These are phyloP conservation scores for Epichloe sp. DNA, from an alignment of 2,329 filamentous ascomycete species.

Conservation along the genomic window DNA sequence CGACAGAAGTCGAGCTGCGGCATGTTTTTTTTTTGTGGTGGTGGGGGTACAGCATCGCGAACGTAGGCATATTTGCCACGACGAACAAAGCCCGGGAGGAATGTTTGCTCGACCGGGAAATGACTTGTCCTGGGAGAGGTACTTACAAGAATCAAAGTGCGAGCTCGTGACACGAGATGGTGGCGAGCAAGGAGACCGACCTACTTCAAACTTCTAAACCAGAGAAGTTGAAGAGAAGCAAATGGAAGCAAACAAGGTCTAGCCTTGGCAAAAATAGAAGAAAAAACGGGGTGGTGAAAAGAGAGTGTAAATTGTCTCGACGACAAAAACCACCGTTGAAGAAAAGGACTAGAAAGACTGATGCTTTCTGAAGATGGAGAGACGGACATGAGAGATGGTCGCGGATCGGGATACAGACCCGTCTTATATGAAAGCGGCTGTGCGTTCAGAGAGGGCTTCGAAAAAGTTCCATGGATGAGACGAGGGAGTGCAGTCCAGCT, in stretches of 20 bases:
- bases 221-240: conserved; percentile 12
- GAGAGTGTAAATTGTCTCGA: conserved; percentile 20
- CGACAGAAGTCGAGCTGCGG: no score
- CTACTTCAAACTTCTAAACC: conserved; percentile 7
- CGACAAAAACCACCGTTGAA: conserved; percentile 11
- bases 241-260: conserved; percentile 19
- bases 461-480: neutral
- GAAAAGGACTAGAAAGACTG: conserved; percentile 7
- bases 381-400: neutral
- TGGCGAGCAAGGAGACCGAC: conserved; percentile 5
- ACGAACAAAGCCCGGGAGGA: no score
- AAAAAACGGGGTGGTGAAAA: conserved; percentile 4
- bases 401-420: neutral
- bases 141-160: neutral
- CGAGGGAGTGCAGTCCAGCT: neutral
- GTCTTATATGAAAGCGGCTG: conserved; percentile 7
- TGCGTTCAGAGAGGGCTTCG: neutral
- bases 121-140: neutral
- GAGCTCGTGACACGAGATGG: conserved; percentile 3
- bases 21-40: no score
- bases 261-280: conserved; percentile 16
- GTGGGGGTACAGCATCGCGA: no score
- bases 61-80: no score
- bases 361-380: conserved; percentile 4
- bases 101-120: neutral